A percentile compares a stretch with the other conserved stretches of the same genome.
These are phyloP conservation scores for Odontarrhena argentea DNA, from an alignment of 345 rosid species.

Conservation along the genomic window DNA sequence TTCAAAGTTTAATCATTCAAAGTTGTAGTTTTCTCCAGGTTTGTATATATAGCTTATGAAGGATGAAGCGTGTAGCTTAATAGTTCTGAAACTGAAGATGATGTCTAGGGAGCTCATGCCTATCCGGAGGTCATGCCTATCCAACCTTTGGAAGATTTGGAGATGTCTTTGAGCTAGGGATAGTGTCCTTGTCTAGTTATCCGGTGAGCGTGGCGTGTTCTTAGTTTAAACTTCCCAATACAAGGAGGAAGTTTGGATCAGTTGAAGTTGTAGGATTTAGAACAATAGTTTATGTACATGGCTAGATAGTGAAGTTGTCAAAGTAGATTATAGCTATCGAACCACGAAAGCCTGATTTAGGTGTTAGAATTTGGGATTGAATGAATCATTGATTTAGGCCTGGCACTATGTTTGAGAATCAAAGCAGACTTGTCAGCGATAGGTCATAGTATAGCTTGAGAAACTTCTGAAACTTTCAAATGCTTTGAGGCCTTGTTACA, in stretches of 20 bases:
- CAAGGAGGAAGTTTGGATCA: conserved; percentile 4
- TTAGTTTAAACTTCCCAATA: background rate
- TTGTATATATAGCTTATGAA: conserved; percentile 9
- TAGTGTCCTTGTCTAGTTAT: background rate
- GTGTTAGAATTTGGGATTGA: background rate
- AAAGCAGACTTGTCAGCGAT: background rate
- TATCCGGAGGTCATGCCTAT: background rate
- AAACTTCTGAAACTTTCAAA: background rate
- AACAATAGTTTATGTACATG: conserved; percentile 8
- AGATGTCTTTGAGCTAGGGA: background rate
- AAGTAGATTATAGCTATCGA: background rate
- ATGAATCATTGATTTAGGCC: background rate
- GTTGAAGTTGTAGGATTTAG: background rate
- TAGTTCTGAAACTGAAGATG: conserved; percentile 12
- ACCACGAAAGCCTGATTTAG: background rate
- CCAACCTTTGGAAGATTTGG: background rate
- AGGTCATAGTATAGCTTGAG: background rate
- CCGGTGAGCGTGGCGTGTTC: no score
- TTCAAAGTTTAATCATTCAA: no score
- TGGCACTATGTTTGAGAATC: conserved; percentile 2
- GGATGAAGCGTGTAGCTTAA: background rate
- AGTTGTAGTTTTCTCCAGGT: background rate
- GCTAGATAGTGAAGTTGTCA: background rate
- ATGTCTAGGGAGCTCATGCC: background rate
- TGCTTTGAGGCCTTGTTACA: no score